A percentile compares a stretch with the other conserved stretches of the same genome.
These are phyloP conservation scores for Gossypium thurberi DNA, from an alignment of 345 rosid genomes.

Conservation along the genomic window DNA sequence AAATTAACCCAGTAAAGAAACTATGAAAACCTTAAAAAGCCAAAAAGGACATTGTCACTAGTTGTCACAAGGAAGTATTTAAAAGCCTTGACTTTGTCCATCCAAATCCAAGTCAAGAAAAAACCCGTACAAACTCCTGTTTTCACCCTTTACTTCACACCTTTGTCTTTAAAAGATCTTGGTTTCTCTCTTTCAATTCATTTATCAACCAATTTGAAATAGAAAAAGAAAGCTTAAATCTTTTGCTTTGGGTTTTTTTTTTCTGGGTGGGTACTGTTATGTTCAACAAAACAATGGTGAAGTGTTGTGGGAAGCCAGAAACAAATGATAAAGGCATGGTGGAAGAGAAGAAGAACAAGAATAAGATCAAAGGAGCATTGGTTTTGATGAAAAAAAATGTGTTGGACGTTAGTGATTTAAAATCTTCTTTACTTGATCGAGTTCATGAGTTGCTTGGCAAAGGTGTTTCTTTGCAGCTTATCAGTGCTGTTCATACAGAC, in stretches of 20 bases:
- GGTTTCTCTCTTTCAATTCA: no score
- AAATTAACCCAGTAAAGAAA: no score
- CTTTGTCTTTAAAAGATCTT: no score
- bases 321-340: slow-evolving; percentile 11
- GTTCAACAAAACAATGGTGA: slow-evolving; percentile 29
- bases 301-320: slow-evolving; percentile 31
- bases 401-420: slow-evolving; percentile 66
- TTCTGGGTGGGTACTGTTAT: slow-evolving; percentile 12
- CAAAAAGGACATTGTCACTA: no score
- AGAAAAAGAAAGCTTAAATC: neutral
- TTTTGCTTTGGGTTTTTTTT: neutral
- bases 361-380: slow-evolving; percentile 49
- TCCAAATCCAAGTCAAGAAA: no score
- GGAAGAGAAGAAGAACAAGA: slow-evolving; percentile 17
- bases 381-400: slow-evolving; percentile 86
- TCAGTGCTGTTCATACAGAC: slow-evolving; percentile 56
- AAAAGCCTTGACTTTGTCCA: no score
- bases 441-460: slow-evolving; percentile 56
- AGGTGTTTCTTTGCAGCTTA: slow-evolving; percentile 63
- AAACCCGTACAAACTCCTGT: no score
- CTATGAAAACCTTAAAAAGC: no score
- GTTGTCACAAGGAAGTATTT: no score
- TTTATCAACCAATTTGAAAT: neutral
- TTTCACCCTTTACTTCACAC: no score
- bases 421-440: slow-evolving; percentile 63